Base-by-base conservation (phyloP, 768 basidiomycete species). In the Hypholoma sublateritium region DNA sequence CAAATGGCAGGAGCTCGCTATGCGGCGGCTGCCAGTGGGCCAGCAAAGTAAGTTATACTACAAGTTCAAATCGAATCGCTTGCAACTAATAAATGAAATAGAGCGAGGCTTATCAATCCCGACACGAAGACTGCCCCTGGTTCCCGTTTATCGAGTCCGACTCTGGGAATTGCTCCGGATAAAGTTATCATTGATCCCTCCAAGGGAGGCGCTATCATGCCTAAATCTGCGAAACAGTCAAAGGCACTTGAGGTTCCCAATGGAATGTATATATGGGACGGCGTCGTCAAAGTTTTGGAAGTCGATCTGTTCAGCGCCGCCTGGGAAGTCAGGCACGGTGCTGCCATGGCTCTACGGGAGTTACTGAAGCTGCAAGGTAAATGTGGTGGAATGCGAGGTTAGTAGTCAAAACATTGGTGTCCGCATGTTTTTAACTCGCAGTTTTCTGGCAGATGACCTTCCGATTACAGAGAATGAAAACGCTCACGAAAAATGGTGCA, bases 271-370 rank as follows among this genome's bases (percentile, higher is more conserved):
- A 79, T 92, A 1, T 95, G 93, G 93, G 89, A 90, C 62, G 91
- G 88, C 16, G 81, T 93, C 11, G 83, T 87, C 12, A 85, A 85
- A 59, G 77, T 94, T 6, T 77, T 98, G 7, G 88, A 89, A 66
- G 87, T 93, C 5, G 89, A 91, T 64, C 72, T 98, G 7, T 88
- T 93, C 64, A 93, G 89, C 64, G 81, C 88, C 3, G 80, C 86
- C 3, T 98, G 97, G 97, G 95, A 98, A 70, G 85, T 89, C 13
- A 82, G 97, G 50, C 97, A 99, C 65, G 97, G 97, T 35, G 89
- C 95, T 14, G 91, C 94, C 0, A 84, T 97, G 80, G 95, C 92
- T 1, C 70, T 98, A 28, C 82, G 94, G 45, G 97, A 98, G 67
- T 71, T 98, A 44, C 73, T 98, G 50, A 93, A 91, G 70, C 66